Evolutionary conservation across 768 basidiomycete genomes (phyloP).

Genomic region (Rhizopogon vinicolor): DNA sequence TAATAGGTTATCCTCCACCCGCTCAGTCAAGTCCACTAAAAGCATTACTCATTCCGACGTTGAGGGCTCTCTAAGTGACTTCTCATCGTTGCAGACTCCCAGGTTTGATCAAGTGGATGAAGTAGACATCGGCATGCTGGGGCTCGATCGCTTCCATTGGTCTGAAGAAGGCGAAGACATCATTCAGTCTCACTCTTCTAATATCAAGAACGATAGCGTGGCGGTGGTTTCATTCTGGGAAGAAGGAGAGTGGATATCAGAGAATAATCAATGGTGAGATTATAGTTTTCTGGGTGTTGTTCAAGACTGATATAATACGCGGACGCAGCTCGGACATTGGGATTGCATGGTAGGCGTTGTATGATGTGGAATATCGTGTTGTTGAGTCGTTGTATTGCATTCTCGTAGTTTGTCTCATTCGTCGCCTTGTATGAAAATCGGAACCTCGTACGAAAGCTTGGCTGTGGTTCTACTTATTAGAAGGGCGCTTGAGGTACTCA

Average conservation of each 20-base stretch:
- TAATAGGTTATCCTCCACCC: not conserved
- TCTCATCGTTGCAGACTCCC: conserved; percentile 12
- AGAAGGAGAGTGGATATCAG: conserved; percentile 4
- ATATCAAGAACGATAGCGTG: conserved; percentile 17
- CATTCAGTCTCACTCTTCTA: conserved; percentile 3
- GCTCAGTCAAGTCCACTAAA: conserved; percentile 5
- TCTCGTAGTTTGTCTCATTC: not conserved
- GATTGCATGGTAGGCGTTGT: not conserved
- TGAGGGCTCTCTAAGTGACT: conserved; percentile 3
- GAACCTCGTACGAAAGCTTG: not conserved
- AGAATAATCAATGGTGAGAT: conserved; percentile 2
- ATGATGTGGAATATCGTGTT: not conserved
- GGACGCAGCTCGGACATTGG: not conserved
- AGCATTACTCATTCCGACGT: not conserved
- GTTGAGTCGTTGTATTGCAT: not conserved
- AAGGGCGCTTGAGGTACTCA: too few relatives aligned
- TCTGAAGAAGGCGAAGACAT: conserved; percentile 11
- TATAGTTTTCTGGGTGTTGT: not conserved
- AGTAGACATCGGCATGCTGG: conserved; percentile 17
- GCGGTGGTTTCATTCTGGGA: conserved; percentile 16
- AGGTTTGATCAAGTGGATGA: conserved; percentile 7
- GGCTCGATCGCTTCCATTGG: conserved; percentile 21
- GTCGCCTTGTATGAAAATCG: not conserved
- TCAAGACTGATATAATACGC: not conserved
- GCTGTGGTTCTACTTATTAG: too few relatives aligned